phyloP scores from a whole-genome alignment of 768 basidiomycete genomes.

The Agrocybe praecox region DNA sequence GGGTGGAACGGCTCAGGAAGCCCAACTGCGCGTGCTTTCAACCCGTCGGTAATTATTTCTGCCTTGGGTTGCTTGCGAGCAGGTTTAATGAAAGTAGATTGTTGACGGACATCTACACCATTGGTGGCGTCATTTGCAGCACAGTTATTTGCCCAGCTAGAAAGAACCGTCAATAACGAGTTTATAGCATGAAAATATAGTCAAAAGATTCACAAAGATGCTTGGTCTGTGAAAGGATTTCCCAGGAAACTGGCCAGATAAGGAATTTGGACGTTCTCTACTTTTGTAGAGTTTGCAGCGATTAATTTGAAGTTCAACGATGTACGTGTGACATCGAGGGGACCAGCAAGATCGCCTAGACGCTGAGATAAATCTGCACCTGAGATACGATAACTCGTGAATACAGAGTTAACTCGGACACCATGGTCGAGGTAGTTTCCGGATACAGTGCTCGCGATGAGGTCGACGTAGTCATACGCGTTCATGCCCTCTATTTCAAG shows the following conservation, averaged over 20 bases:
- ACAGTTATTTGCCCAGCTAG: conserved; percentile 63
- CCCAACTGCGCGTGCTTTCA: conserved; percentile 38
- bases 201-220: conserved; percentile 52
- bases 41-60: conserved; percentile 48
- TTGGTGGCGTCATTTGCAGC: conserved; percentile 39
- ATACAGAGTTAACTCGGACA: conserved; percentile 63
- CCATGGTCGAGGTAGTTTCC: conserved; percentile 68
- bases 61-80: conserved; percentile 32
- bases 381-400: conserved; percentile 57
- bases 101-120: conserved; percentile 17
- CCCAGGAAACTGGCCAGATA: conserved; percentile 53
- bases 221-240: conserved; percentile 47
- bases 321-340: conserved; percentile 45
- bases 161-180: conserved; percentile 6
- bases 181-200: neutral
- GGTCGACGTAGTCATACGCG: conserved; percentile 57
- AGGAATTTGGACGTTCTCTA: conserved; percentile 54
- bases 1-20: conserved; percentile 53
- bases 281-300: conserved; percentile 43
- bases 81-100: conserved; percentile 3
- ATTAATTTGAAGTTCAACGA: conserved; percentile 52
- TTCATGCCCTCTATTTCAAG: conserved; percentile 54
- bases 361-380: conserved; percentile 56
- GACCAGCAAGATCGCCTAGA: conserved; percentile 58
- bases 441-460: conserved; percentile 57